Base-by-base conservation (phyloP, 345 rosid species). In the Eucalyptus shirleyi region DNA sequence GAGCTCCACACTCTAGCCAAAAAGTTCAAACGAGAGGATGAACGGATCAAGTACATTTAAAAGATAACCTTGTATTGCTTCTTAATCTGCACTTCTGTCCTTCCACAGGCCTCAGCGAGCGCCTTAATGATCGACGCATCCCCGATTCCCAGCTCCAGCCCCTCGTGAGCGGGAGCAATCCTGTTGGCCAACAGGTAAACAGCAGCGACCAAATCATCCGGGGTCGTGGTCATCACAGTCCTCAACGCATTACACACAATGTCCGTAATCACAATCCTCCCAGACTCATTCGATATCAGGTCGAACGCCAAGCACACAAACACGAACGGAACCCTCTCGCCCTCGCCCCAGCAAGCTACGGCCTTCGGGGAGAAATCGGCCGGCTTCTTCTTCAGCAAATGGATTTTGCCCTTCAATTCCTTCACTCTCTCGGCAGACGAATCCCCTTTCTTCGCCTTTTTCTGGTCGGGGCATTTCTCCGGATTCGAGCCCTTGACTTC, bases 121-220 rank as follows among this genome's bases (percentile, higher is more conserved):
- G 98, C 99, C 90, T 96, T 96, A 40, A 96, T 94, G 89, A 98
- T 94, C 37, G 94, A 93, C 5, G 96, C 94, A 72, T 97, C 98
- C 86, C 99, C 99, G 60, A 96, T 96, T 62, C 99, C 99, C 88
- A 98, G 92, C 91, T 97, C 99, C 88, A 97, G 65, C n/a, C 99
- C 99, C 88, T 97, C 98, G 67, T 97, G 99, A 32, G 99, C 96
- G 13, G 99, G 97, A 1, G 99, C 97, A 90, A 98, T 89, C 93
- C 93, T 94, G 90, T 96, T 95, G 6, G 97, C 98, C 49, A 95
- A 89, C 87, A 97, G 93, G 91, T 96, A 97, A 45, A 98, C 98
- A 40, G 92, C 92, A 3, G 96, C 92, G 40, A 94, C 88, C 95
- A 97, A 94, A 93, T 97, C 99, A 23, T 94, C 98, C 0, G 99